Evolutionary conservation across 2,329 filamentous ascomycete species (phyloP).

Genomic region (Diaporthe australafricana): DNA sequence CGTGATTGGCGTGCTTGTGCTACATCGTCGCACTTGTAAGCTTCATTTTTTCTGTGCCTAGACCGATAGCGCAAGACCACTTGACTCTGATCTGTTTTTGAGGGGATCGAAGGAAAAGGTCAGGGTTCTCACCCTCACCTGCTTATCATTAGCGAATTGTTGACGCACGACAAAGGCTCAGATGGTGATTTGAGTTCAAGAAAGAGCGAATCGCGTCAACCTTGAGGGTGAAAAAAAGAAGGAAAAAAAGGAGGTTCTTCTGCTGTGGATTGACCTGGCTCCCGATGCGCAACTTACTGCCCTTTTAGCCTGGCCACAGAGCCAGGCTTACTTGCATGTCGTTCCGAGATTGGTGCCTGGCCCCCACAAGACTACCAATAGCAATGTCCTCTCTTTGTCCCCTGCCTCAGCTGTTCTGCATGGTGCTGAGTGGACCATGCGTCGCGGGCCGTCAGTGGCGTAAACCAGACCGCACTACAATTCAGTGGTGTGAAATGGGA

Average conservation of each 20-base stretch:
- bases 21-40: neutral
- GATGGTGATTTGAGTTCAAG: no score
- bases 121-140: neutral
- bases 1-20: neutral
- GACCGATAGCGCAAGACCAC: neutral
- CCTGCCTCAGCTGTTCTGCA: neutral
- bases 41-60: neutral
- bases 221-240: no score
- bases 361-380: neutral
- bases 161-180: neutral
- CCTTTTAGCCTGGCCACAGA: neutral
- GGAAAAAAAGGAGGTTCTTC: no score
- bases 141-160: neutral
- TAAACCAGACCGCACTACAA: no score
- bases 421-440: neutral
- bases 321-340: neutral
- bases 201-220: neutral
- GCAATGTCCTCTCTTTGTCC: neutral
- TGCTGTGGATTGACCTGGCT: neutral
- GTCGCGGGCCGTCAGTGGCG: no score
- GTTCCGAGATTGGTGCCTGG: neutral
- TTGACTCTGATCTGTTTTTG: neutral
- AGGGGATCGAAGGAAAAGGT: neutral
- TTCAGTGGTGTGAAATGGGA: no score
- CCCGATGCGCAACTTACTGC: neutral